Conservation (phyloP, 2,329 filamentous ascomycete species). For the Aspergillus sojae region DNA sequence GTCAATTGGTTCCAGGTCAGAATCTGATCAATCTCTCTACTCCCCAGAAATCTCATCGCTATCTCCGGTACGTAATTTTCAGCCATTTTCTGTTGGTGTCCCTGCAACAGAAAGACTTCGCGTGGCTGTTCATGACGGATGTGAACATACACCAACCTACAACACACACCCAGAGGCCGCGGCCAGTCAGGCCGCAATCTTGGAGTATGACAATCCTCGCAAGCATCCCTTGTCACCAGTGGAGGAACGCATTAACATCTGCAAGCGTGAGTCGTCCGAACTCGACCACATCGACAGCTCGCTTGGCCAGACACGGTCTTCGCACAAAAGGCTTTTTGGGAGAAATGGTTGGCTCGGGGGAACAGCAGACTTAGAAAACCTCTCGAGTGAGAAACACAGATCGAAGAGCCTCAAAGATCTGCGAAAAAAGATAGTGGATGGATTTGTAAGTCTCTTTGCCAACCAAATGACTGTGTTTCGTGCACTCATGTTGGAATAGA, state of each 20-base stretch:
- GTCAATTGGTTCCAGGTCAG: conserved; percentile 8
- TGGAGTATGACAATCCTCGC: conserved; percentile 10
- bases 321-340: conserved; percentile 48
- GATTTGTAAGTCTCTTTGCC: conserved; percentile 32
- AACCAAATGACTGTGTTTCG: no score
- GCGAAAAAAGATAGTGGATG: conserved; percentile 42
- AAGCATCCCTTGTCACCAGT: conserved; percentile 9
- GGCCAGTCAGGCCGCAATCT: conserved; percentile 18
- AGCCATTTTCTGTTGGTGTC: background rate
- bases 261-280: conserved; percentile 1
- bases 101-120: conserved; percentile 8
- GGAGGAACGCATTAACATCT: background rate
- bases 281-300: conserved; percentile 11
- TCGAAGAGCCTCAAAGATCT: conserved; percentile 37
- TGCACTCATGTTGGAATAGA: conserved; percentile 20
- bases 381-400: conserved; percentile 29
- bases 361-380: conserved; percentile 34
- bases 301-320: conserved; percentile 2
- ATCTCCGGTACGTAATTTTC: conserved; percentile 8
- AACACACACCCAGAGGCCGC: conserved; percentile 8
- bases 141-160: conserved; percentile 18
- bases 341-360: conserved; percentile 44
- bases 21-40: conserved; percentile 11
- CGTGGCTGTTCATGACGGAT: conserved; percentile 15
- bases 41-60: conserved; percentile 15